phyloP scores from a whole-genome alignment of 345 rosid genomes.

The Lepidium aucheri region DNA sequence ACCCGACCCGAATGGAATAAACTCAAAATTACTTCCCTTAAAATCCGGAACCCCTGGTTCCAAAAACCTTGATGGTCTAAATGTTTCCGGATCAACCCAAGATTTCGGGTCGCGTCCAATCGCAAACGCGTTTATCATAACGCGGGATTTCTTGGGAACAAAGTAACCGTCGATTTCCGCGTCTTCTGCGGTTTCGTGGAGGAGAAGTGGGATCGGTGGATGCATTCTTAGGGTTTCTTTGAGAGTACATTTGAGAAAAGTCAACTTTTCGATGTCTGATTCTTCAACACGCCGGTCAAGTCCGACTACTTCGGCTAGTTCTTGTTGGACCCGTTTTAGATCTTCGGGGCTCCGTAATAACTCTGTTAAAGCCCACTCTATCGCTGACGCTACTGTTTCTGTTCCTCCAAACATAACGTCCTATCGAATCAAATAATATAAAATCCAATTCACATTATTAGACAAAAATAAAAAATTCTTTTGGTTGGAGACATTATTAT shows the following conservation, averaged over 20 bases:
- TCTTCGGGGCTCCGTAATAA: conserved; percentile 73
- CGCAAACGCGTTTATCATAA: conserved; percentile 87
- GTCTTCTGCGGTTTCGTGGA: conserved; percentile 84
- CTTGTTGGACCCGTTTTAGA: conserved; percentile 61
- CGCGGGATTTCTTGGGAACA: conserved; percentile 62
- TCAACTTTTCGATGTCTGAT: conserved; percentile 61
- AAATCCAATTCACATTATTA: background rate
- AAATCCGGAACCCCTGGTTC: conserved; percentile 60
- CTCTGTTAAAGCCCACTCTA: conserved; percentile 90
- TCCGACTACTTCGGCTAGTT: conserved; percentile 76
- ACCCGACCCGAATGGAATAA: conserved; percentile 97
- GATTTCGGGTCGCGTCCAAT: conserved; percentile 66
- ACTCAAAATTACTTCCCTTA: conserved; percentile 79
- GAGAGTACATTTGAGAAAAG: conserved; percentile 56
- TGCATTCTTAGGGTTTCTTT: conserved; percentile 87
- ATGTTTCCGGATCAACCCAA: conserved; percentile 74
- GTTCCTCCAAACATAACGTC: conserved; percentile 99
- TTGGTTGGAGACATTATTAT: no score
- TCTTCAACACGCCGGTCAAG: conserved; percentile 75
- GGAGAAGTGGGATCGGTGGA: conserved; percentile 95
- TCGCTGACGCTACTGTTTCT: conserved; percentile 92
- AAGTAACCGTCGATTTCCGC: conserved; percentile 54
- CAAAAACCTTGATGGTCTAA: conserved; percentile 73
- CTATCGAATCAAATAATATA: conserved; percentile 25
- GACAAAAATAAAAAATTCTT: no score